Conservation (phyloP, 2,329 filamentous ascomycete genomes). For the Verticillium alfalfae region DNA sequence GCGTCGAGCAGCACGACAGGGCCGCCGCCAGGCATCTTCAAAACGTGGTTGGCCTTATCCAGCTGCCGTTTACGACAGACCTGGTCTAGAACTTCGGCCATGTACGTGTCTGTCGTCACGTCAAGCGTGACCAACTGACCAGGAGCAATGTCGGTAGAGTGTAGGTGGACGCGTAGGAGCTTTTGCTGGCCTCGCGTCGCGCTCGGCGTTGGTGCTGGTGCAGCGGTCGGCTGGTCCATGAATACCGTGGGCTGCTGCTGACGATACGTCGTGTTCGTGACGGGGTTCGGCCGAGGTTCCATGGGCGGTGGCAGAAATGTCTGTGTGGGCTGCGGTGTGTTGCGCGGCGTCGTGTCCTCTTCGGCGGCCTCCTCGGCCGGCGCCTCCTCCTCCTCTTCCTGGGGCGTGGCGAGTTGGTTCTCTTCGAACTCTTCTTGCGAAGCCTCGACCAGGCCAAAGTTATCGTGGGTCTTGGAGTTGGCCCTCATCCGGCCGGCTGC, state of each 20-base stretch:
- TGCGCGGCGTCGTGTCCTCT: constrained; percentile 35
- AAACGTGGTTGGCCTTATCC: constrained; percentile 72
- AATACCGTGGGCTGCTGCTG: constrained; percentile 41
- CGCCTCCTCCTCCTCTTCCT: constrained; percentile 52
- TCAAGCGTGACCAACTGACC: constrained; percentile 70
- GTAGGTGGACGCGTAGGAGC: constrained; percentile 66
- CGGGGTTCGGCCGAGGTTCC: constrained; percentile 48
- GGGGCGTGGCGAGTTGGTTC: constrained; percentile 63
- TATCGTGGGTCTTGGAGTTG: constrained; percentile 73
- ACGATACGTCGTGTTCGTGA: constrained; percentile 56
- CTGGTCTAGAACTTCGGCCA: constrained; percentile 74
- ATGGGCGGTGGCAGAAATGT: constrained; percentile 19
- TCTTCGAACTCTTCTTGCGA: constrained; percentile 61
- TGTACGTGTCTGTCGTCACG: constrained; percentile 76
- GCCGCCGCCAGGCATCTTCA: constrained; percentile 70
- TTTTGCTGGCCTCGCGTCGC: constrained; percentile 59
- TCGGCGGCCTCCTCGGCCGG: constrained; percentile 26
- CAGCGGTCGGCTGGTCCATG: constrained; percentile 49
- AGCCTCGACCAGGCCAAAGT: constrained; percentile 74
- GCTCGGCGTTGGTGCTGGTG: constrained; percentile 33
- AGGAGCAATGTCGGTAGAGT: constrained; percentile 62
- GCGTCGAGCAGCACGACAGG: constrained; percentile 73
- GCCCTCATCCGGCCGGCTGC: constrained; percentile 54
- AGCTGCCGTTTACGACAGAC: constrained; percentile 73
- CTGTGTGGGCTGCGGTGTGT: constrained; percentile 39